phyloP scores from a whole-genome alignment of 441 rosid species.

The Pelargonium cotyledonis region DNA sequence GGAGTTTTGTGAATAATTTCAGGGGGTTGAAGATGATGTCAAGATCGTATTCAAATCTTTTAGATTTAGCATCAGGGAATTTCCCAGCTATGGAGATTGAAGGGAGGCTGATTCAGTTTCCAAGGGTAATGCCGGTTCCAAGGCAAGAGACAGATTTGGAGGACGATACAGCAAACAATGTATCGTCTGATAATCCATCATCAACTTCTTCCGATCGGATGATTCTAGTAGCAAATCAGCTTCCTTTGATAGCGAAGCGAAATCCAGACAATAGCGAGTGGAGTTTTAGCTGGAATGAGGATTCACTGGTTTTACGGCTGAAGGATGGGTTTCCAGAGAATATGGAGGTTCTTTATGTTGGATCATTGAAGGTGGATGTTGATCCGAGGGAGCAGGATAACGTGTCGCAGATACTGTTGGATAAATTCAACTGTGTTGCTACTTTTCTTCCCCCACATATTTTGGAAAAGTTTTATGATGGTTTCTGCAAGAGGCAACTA shows the following conservation, averaged over 20 bases:
- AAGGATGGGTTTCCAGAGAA: conserved; percentile 33
- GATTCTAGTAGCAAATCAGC: conserved; percentile 44
- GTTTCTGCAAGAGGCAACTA: conserved; percentile 46
- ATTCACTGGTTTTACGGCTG: conserved; percentile 33
- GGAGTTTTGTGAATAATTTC: conserved; percentile 6
- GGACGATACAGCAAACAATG: conserved; percentile 39
- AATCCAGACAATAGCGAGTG: conserved; percentile 32
- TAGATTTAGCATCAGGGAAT: conserved; percentile 48
- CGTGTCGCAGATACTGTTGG: conserved; percentile 40
- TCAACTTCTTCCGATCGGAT: conserved; percentile 37
- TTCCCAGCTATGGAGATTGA: conserved; percentile 46
- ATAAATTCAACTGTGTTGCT: conserved; percentile 42
- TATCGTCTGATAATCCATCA: conserved; percentile 41
- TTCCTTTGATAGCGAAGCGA: conserved; percentile 39
- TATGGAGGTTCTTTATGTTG: conserved; percentile 47
- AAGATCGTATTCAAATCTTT: conserved; percentile 43
- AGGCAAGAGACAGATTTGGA: no score
- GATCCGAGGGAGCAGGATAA: conserved; percentile 42
- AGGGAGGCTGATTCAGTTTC: conserved; percentile 27
- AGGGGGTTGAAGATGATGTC: conserved; percentile 41
- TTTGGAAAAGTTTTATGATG: conserved; percentile 35
- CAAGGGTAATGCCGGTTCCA: conserved; percentile 39
- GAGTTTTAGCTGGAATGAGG: conserved; percentile 48
- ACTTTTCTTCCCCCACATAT: conserved; percentile 40
- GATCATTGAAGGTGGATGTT: conserved; percentile 36